These are phyloP conservation scores for Cichorium intybus DNA, from an alignment of 140 eudicot genomes.

Conservation along the genomic window DNA sequence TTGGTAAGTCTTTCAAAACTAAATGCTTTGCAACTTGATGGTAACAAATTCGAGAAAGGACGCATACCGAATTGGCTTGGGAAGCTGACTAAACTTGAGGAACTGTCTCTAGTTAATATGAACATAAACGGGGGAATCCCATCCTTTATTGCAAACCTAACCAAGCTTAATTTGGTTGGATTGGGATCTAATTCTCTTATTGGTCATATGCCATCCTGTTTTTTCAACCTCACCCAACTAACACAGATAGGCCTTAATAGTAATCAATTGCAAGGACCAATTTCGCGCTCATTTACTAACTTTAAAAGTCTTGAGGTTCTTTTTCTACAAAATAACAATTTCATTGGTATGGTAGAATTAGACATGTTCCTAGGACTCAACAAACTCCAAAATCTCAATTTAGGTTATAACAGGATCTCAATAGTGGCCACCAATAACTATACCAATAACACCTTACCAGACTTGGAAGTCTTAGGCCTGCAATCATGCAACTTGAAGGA, in stretches of 20 bases:
- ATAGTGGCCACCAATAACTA: too few species aligned
- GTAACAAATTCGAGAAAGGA: too few species aligned
- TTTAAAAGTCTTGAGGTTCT: constrained; percentile 11
- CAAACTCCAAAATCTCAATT: too few species aligned
- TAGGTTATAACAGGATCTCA: too few species aligned
- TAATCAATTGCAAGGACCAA: constrained; percentile 23
- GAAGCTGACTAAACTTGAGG: constrained; percentile 10
- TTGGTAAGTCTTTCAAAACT: not conserved
- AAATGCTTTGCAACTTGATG: too few species aligned
- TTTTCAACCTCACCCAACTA: constrained; percentile 28
- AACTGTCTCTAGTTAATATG: not conserved
- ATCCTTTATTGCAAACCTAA: constrained; percentile 26
- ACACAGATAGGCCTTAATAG: not conserved
- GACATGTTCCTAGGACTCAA: not conserved
- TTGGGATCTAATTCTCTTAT: constrained; percentile 4
- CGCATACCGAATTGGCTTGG: constrained; percentile 1
- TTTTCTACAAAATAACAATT: not conserved
- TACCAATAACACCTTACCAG: too few species aligned
- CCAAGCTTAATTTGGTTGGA: not conserved
- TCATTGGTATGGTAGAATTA: constrained; percentile 17
- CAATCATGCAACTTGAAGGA: constrained; percentile 36
- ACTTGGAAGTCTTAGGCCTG: not conserved
- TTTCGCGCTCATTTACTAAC: constrained; percentile 25
- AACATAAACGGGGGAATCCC: constrained; percentile 23
- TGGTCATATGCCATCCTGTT: constrained; percentile 27